phyloP scores from a whole-genome alignment of 2,329 filamentous ascomycete species.

The Westerdykella aurantiaca region DNA sequence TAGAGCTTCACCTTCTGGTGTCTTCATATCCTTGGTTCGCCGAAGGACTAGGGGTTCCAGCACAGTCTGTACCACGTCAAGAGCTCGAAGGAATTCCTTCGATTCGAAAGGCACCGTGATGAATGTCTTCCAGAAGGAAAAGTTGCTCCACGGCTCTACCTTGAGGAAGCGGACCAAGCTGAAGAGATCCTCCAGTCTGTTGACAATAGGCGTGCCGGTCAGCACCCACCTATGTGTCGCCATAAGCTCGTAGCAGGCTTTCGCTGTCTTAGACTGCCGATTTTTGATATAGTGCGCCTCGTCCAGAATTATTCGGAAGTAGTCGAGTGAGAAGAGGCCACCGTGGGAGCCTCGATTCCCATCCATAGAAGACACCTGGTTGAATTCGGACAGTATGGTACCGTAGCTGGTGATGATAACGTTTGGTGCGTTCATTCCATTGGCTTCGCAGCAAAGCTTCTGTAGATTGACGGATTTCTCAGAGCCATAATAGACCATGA shows the following conservation, averaged over 20 bases:
- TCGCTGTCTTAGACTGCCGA: constrained; percentile 80
- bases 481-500: constrained; percentile 83
- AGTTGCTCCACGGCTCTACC: constrained; percentile 97
- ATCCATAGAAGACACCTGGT: constrained; percentile 61
- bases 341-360: constrained; percentile 59
- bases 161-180: constrained; percentile 86
- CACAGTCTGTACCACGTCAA: constrained; percentile 96
- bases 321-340: constrained; percentile 83
- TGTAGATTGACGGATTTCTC: constrained; percentile 78
- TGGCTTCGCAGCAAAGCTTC: constrained; percentile 68
- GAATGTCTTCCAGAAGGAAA: constrained; percentile 98
- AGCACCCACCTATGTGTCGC: constrained; percentile 87
- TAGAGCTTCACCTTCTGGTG: constrained; percentile 72
- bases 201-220: constrained; percentile 95
- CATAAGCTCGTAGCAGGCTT: constrained; percentile 84
- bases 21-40: constrained; percentile 97
- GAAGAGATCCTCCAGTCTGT: constrained; percentile 89
- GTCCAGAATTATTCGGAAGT: constrained; percentile 91
- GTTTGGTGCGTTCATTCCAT: constrained; percentile 71
- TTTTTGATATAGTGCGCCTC: constrained; percentile 94
- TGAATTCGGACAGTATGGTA: constrained; percentile 83
- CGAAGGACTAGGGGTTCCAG: constrained; percentile 92
- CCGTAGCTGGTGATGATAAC: constrained; percentile 95
- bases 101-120: constrained; percentile 97
- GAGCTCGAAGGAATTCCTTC: constrained; percentile 83